Base-by-base conservation (phyloP, 805 yeast species). In the Lipomyces yamadae region DNA sequence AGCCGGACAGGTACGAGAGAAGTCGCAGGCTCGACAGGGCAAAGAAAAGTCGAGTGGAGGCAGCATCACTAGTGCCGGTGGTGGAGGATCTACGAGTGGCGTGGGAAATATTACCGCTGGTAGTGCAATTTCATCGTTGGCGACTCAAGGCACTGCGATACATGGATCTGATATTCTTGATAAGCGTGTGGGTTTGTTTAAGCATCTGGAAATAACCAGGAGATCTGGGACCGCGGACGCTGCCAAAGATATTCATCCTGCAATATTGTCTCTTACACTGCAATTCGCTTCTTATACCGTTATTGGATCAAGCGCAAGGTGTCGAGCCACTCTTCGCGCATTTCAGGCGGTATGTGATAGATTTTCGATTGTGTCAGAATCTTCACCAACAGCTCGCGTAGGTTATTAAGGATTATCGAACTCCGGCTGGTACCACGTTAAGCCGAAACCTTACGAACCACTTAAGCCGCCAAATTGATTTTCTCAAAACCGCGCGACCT, bases 401-500 rank as follows among this genome's bases (percentile, higher is more conserved):
- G 35, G 93, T 95, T 30, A 91, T 95, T 58, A 74, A 77, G 50
- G 96, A 92, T 70, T 95, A 94, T 76, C 79, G 82, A 65, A 92
- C 98, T 0, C 98, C 98, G 4, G 85, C 83, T 53, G 92, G 91
- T 64, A 89, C 95, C 7, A 88, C 96, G 0, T 82, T 95, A 73
- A 87, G 93, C 45, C 87, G 99, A 80, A 91, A 93, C 78, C 83
- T 95, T 74, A 92, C 97, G 0, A 87, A 89, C 39, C 94, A 92
- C 77, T 82, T 95, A 66, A 88, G 96, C 10, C 91, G 90, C 75
- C 99, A 95, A 79, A 95, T 95, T 71, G 99, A 94, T 76, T 91
- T 90, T 72, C 81, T 95, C 72, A 94, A 91, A 74, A 86, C 91
- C 8, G 93, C 97, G 2, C 86, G 99, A 70, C 98, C 98, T 0